Base-by-base conservation (phyloP, 1,284 basidiomycete genomes). In the Ganoderma lingzhi region DNA sequence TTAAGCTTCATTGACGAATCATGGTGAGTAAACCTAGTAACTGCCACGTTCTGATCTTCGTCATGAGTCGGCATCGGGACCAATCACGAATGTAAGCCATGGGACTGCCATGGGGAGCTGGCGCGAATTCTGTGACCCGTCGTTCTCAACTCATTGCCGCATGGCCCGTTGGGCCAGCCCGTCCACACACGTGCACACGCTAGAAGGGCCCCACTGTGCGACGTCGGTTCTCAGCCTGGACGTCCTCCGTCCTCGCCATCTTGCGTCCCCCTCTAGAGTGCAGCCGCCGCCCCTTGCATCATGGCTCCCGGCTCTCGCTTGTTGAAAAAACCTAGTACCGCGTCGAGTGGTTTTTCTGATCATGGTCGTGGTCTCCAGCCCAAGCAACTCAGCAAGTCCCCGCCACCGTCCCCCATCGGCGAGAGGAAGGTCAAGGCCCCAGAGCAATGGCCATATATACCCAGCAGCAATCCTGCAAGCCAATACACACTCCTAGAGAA, bases 401-500 rank as follows among this genome's bases (percentile, higher is more conserved):
- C 85, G 48, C 85, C 86, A 58, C 78, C 84, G 44, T 88, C 88
- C 14, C 86, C 87, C 39, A 80, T 56, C 32, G 64, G 81, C 69
- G 79, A 87, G 66, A 79, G 76, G 41, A 83, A 81, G 70, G 70
- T 78, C 56, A 80, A 80, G 32, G 78, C 80, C n/a, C 81, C 84
- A 69, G 91, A 90, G 67, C 91, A 91, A 35, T 87, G 84, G 78
- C 91, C 92, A 17, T 73, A 70, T 62, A 82, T 92, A 68, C 91
- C 92, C 51, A 89, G 85, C 78, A 92, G 78, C 78, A 95, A 96
- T 77, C 94, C 95, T 39, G 90, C 93, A 6, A 92, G 90, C 74
- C 93, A 97, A 77, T 99, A 99, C 80, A 95, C 94, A 55, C 84
- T 99, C 28, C 87, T 97, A 69, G 96, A 99, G 82, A 98, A 97